Conservation (phyloP, 331 rosid species). For the Rhamnella rubrinervis region DNA sequence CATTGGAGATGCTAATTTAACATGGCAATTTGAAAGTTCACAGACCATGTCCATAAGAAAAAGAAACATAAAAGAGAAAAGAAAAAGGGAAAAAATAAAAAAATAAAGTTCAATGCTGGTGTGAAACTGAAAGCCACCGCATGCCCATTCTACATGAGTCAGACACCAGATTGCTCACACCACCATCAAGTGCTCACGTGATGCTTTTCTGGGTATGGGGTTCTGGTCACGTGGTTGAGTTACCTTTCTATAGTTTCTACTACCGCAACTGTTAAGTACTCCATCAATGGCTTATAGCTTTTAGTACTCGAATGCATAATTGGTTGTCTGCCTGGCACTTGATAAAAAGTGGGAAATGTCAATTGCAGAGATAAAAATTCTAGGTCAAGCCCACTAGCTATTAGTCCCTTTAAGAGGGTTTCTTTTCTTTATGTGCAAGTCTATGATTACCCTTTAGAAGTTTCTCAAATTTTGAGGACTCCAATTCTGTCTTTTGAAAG, state of each 20-base stretch:
- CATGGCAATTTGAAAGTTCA: neutral
- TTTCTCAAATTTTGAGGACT: too few relatives aligned
- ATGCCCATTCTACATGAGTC: conserved; percentile 2
- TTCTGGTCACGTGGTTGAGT: conserved; percentile 4
- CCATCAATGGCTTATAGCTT: too few relatives aligned
- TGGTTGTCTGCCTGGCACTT: neutral
- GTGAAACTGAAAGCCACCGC: conserved; percentile 2
- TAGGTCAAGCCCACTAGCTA: too few relatives aligned
- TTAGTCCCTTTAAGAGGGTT: too few relatives aligned
- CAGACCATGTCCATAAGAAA: neutral
- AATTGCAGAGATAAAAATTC: too few relatives aligned
- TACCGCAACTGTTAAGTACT: too few relatives aligned
- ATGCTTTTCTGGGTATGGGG: conserved; percentile 3
- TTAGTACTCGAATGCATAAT: neutral
- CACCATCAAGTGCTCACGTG: conserved; percentile 9
- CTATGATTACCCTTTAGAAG: too few relatives aligned
- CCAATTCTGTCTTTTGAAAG: too few relatives aligned
- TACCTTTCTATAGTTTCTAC: too few relatives aligned
- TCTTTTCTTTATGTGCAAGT: too few relatives aligned
- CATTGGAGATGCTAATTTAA: neutral
- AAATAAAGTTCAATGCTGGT: neutral
- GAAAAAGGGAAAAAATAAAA: neutral
- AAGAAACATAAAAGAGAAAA: neutral
- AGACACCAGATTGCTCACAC: neutral
- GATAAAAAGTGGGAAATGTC: too few relatives aligned